Conservation (phyloP, 345 rosid species). For the Gossypium thurberi region DNA sequence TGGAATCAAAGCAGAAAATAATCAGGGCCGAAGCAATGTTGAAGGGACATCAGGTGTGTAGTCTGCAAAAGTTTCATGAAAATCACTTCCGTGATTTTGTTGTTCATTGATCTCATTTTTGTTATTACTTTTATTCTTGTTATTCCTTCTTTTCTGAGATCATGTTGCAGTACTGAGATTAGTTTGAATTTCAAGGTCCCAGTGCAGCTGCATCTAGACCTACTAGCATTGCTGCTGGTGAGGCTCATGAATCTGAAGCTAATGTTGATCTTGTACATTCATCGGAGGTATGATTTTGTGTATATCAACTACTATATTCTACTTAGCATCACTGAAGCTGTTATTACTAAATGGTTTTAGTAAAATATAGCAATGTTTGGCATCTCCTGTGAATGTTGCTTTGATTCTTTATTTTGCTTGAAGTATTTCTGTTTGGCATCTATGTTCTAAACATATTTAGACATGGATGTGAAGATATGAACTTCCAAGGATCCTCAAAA, state of each 20-base stretch:
- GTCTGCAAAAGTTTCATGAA: conserved; percentile 2
- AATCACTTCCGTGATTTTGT: background rate
- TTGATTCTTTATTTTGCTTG: too few species aligned
- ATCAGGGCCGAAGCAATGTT: conserved; percentile 28
- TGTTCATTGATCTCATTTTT: background rate
- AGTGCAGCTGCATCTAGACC: conserved; percentile 32
- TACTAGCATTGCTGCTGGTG: conserved; percentile 26
- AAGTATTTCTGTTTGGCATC: too few species aligned
- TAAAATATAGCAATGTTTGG: too few species aligned
- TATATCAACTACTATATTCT: background rate
- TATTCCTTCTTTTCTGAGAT: background rate
- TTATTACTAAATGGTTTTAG: background rate
- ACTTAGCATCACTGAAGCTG: background rate
- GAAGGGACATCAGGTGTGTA: conserved; percentile 46
- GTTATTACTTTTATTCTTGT: background rate
- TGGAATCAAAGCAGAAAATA: conserved; percentile 39
- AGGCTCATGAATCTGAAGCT: conserved; percentile 29
- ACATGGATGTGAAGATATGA: too few species aligned
- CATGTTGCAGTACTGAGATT: background rate
- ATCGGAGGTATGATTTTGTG: conserved; percentile 40
- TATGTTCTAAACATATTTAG: too few species aligned
- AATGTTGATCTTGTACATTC: conserved; percentile 30
- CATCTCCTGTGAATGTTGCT: too few species aligned
- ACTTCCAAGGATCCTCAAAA: too few species aligned
- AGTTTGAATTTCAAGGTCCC: conserved; percentile 31